Percentiles rank a stretch among this genome's conserved stretches.
phyloP scores from a whole-genome alignment of 306 rosid genomes.

The Begonia loranthoides region DNA sequence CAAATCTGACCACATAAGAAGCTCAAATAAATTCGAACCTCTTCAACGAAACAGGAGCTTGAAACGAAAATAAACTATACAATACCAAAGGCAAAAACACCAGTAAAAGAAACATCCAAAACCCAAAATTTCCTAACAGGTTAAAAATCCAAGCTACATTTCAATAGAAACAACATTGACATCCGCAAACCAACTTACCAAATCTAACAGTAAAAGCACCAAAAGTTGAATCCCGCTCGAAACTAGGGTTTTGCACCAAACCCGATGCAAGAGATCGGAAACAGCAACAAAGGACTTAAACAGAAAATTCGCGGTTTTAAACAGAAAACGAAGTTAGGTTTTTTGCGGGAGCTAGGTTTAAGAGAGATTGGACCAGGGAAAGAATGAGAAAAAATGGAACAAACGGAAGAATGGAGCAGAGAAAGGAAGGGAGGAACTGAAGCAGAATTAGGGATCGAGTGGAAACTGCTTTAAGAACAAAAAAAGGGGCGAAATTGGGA shows the following conservation, averaged over 20 bases:
- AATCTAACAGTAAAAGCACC: slow-evolving; percentile 30
- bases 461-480: background rate
- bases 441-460: slow-evolving; percentile 13
- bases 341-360: slow-evolving; percentile 20
- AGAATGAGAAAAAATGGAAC: slow-evolving; percentile 2
- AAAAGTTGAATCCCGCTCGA: slow-evolving; percentile 28
- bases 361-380: slow-evolving; percentile 5
- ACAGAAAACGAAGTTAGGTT: slow-evolving; percentile 33
- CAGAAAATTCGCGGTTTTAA: slow-evolving; percentile 11
- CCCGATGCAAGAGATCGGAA: slow-evolving; percentile 17
- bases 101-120: slow-evolving; percentile 18
- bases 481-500: slow-evolving; percentile 3
- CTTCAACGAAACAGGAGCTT: background rate
- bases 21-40: slow-evolving; percentile 2
- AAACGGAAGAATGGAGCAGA: slow-evolving; percentile 7
- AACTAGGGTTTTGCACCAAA: slow-evolving; percentile 61
- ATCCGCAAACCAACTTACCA: slow-evolving; percentile 16
- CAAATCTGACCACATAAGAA: background rate
- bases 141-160: slow-evolving; percentile 19
- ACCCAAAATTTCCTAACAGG: slow-evolving; percentile 15
- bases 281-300: slow-evolving; percentile 12
- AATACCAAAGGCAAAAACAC: slow-evolving; percentile 19
- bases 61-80: slow-evolving; percentile 3
- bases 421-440: slow-evolving; percentile 17
- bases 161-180: slow-evolving; percentile 7